Conservation (phyloP, 768 basidiomycete species). For the Mycena vitilis region DNA sequence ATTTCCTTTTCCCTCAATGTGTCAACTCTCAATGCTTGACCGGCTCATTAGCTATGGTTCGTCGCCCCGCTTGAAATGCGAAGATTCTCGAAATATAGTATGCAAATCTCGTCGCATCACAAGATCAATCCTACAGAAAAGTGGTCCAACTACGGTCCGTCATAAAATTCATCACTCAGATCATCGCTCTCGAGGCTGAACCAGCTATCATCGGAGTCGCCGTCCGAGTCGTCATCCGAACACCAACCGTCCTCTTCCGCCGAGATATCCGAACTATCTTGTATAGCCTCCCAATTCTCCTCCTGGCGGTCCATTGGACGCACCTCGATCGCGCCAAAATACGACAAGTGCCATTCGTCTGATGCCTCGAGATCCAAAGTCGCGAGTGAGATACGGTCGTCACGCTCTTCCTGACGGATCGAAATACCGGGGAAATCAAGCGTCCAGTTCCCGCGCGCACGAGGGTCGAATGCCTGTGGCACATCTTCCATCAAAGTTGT, state of each 20-base stretch:
- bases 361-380: not conserved
- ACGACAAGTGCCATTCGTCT: not conserved
- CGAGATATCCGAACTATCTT: no score
- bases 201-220: no score
- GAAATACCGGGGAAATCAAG: not conserved
- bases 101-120: no score
- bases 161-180: not conserved
- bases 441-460: not conserved
- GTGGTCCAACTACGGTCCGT: not conserved
- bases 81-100: no score
- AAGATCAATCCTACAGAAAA: no score
- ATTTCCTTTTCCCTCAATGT: not conserved
- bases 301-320: not conserved
- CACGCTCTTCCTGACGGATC: not conserved
- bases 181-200: not conserved
- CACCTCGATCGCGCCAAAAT: not conserved
- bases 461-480: not conserved
- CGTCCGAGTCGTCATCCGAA: not conserved
- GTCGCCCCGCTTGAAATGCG: not conserved
- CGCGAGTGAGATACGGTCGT: not conserved
- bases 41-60: not conserved
- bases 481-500: not conserved
- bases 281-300: not conserved
- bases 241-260: no score
- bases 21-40: not conserved